A percentile compares a stretch with the other conserved stretches of the same genome.
Evolutionary conservation across 2,329 filamentous ascomycete species (phyloP).

Genomic region (Fusarium verrucosum): DNA sequence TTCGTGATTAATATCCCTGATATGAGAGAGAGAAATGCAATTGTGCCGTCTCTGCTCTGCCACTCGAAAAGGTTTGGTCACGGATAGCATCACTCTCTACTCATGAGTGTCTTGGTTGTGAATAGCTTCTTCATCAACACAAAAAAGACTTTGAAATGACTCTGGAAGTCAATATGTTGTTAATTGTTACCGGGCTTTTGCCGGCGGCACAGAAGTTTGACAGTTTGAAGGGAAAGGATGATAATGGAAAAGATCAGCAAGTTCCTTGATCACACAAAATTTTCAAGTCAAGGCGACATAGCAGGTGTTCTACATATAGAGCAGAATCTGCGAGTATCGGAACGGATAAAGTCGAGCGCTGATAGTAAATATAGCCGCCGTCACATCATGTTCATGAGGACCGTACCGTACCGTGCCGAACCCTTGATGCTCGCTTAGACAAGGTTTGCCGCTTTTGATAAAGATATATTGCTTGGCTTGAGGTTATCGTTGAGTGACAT

Average conservation of each 20-base stretch:
- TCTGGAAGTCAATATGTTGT: neutral
- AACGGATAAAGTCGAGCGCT: neutral
- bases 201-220: neutral
- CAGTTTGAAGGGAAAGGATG: neutral
- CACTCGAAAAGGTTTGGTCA: neutral
- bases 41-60: neutral
- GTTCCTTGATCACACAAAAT: neutral
- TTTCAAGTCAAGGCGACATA: neutral
- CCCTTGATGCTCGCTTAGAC: neutral
- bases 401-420: too few species aligned
- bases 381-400: neutral
- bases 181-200: neutral
- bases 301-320: neutral
- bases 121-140: neutral
- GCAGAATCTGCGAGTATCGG: neutral
- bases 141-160: neutral
- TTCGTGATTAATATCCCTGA: neutral
- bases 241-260: neutral
- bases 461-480: neutral
- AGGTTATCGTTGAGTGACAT: neutral
- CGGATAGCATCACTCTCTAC: neutral
- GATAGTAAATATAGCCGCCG: conserved; percentile 5
- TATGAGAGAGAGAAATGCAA: neutral
- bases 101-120: neutral
- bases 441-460: neutral